A percentile compares a stretch with the other conserved stretches of the same genome.
These are phyloP conservation scores for Durusdinium trenchii DNA, from an alignment of 73 alveolate genomes.

Conservation along the genomic window DNA sequence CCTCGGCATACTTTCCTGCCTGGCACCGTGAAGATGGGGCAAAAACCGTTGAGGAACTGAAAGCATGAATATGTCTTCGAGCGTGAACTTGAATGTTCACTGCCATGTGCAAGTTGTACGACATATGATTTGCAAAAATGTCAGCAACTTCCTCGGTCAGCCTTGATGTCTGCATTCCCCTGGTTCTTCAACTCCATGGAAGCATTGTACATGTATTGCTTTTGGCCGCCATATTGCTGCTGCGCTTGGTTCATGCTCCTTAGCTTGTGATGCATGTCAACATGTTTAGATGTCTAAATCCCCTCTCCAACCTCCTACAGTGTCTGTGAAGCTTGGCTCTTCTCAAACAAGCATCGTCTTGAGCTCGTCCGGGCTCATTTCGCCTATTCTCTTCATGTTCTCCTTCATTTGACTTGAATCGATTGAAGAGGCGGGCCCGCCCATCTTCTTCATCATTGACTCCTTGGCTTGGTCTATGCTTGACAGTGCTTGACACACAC, in stretches of 20 bases:
- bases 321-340: not conserved
- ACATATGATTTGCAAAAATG: no score
- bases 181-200: slow-evolving; percentile 71
- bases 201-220: slow-evolving; percentile 88
- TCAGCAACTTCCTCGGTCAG: not conserved
- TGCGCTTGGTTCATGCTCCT: slow-evolving; percentile 87
- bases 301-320: not conserved
- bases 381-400: slow-evolving; percentile 66
- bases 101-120: not conserved
- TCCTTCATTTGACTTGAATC: slow-evolving; percentile 70
- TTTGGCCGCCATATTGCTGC: slow-evolving; percentile 79
- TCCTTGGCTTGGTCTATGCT: no score
- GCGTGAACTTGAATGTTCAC: not conserved
- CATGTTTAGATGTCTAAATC: not conserved
- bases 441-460: slow-evolving; percentile 85
- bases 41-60: not conserved
- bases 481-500: no score
- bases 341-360: not conserved
- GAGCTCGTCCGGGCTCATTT: slow-evolving; percentile 84
- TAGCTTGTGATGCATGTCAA: not conserved
- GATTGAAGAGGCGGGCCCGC: slow-evolving; percentile 33
- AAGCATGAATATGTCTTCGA: not conserved
- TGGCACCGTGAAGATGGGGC: not conserved
- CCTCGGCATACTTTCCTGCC: slow-evolving; percentile 66
- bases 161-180: slow-evolving; percentile 77